phyloP scores from a whole-genome alignment of 306 rosid species.

The Chamaecrista fasciculata region DNA sequence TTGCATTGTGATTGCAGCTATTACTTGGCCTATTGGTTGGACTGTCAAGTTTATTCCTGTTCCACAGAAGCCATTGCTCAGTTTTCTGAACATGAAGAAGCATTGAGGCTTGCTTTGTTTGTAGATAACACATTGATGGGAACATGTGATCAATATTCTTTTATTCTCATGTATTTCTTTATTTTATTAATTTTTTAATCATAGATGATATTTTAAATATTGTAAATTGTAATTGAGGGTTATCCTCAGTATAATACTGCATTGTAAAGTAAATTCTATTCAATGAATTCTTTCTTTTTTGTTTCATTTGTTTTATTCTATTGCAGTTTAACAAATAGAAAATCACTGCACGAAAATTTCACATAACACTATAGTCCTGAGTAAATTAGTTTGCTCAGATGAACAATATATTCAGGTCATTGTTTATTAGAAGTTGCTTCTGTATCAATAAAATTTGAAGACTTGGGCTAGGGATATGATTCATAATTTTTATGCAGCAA shows the following conservation, averaged over 20 bases:
- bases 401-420: constrained; percentile 7
- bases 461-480: constrained; percentile 6
- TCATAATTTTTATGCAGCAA: not conserved
- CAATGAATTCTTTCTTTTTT: too few species aligned
- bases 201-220: too few species aligned
- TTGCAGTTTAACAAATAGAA: too few species aligned
- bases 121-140: not conserved
- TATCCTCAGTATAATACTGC: too few species aligned
- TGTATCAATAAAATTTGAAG: constrained; percentile 13
- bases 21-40: constrained; percentile 31
- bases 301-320: too few species aligned
- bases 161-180: too few species aligned
- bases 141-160: too few species aligned
- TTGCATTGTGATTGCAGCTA: constrained; percentile 13
- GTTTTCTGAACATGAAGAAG: not conserved
- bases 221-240: not conserved
- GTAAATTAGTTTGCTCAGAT: constrained; percentile 10
- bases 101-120: not conserved
- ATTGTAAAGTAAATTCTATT: too few species aligned
- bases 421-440: constrained; percentile 25
- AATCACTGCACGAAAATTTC: too few species aligned
- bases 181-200: too few species aligned
- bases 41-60: constrained; percentile 21
- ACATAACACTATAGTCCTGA: too few species aligned
- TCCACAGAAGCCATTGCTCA: constrained; percentile 4